These are phyloP conservation scores for Pythium angustatum DNA, from an alignment of 352 stramenopile genomes.

Conservation along the genomic window DNA sequence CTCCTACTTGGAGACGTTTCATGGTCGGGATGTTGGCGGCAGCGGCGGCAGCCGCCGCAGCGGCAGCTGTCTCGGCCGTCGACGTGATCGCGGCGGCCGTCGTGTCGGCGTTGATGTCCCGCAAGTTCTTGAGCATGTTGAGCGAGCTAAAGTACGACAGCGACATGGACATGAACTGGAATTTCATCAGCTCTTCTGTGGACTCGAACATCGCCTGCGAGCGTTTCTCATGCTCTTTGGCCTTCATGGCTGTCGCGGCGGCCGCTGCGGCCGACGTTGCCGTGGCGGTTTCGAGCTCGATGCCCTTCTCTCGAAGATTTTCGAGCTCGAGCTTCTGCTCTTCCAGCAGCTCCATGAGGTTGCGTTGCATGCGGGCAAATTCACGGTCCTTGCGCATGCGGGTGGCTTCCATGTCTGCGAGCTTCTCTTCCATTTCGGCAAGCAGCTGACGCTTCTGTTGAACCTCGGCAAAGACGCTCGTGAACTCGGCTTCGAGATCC, in stretches of 20 bases:
- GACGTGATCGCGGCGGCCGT: conserved; percentile 84
- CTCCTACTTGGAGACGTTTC: conserved; percentile 64
- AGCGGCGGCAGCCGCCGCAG: conserved; percentile 79
- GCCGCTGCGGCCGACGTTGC: conserved; percentile 91
- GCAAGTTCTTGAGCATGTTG: conserved; percentile 94
- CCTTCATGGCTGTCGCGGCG: conserved; percentile 87
- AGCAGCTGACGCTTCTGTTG: conserved; percentile 86
- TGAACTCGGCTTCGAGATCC: conserved; percentile 92
- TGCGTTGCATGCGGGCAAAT: conserved; percentile 90
- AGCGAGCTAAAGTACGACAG: conserved; percentile 94
- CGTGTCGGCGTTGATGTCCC: conserved; percentile 94
- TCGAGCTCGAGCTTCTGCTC: conserved; percentile 94
- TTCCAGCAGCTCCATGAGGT: conserved; percentile 93
- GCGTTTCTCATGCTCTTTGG: conserved; percentile 89
- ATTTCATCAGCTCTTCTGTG: conserved; percentile 96
- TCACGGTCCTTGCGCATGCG: conserved; percentile 92
- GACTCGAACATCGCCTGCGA: conserved; percentile 92
- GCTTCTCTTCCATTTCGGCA: conserved; percentile 75
- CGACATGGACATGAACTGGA: conserved; percentile 97
- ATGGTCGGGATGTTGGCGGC: conserved; percentile 89
- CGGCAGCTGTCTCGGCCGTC: conserved; percentile 87
- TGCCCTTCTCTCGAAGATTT: conserved; percentile 87
- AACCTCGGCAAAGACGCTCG: conserved; percentile 89
- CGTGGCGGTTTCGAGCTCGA: conserved; percentile 91
- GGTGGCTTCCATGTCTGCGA: conserved; percentile 93